phyloP scores from a whole-genome alignment of 495 filamentous ascomycete genomes.

The Tuber borchii region DNA sequence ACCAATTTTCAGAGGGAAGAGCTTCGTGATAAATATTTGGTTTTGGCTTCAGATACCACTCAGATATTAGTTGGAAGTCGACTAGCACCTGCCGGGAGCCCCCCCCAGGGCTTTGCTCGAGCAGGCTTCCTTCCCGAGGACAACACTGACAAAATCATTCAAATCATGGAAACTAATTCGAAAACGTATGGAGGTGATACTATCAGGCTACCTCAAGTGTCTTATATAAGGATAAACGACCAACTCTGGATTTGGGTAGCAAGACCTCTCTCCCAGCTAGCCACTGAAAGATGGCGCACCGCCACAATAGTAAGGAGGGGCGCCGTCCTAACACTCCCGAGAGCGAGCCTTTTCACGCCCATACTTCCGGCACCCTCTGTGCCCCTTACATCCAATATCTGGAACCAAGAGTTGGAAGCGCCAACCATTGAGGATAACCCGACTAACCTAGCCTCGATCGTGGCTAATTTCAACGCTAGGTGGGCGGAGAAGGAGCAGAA shows the following conservation, averaged over 20 bases:
- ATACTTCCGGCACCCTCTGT: too few relatives aligned
- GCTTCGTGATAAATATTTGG: neutral
- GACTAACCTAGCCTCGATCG: neutral
- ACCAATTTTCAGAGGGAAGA: neutral
- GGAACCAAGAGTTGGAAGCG: neutral
- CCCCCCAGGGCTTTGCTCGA: neutral
- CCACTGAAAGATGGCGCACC: neutral
- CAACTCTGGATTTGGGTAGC: neutral
- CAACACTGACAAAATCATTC: neutral
- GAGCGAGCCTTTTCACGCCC: neutral
- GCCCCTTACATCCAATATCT: neutral
- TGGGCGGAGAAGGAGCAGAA: neutral
- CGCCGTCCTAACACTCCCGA: neutral
- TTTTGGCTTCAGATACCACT: neutral
- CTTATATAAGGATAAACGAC: conserved; percentile 2
- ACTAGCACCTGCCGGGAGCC: neutral
- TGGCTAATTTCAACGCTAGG: neutral
- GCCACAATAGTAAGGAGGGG: neutral
- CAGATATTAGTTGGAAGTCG: neutral
- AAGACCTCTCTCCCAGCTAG: neutral
- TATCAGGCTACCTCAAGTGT: neutral
- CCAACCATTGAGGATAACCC: neutral
- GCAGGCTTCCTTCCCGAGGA: neutral
- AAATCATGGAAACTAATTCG: neutral
- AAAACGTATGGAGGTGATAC: neutral